phyloP scores from a whole-genome alignment of 257 asterid species.

The Solanum sejunctum region DNA sequence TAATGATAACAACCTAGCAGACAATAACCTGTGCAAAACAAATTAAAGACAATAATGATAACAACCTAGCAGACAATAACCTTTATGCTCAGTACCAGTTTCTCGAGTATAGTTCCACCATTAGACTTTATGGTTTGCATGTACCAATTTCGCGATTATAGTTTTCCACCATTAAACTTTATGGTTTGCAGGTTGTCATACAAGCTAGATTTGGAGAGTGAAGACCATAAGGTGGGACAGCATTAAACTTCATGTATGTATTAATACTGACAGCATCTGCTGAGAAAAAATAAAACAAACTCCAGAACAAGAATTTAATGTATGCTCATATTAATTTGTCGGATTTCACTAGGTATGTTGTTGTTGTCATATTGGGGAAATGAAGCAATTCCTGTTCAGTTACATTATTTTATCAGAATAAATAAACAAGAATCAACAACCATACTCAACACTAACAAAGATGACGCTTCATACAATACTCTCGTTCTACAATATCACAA shows the following conservation, averaged over 20 bases:
- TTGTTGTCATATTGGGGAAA: not conserved
- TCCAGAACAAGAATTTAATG: not conserved
- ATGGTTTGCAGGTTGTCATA: not conserved
- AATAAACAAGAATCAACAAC: not conserved
- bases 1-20: not conserved
- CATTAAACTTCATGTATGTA: not conserved
- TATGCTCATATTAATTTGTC: no score
- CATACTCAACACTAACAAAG: not conserved
- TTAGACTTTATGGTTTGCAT: not conserved
- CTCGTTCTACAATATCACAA: not conserved
- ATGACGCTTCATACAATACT: not conserved
- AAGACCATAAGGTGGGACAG: not conserved
- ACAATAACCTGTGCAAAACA: not conserved
- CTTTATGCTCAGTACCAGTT: not conserved
- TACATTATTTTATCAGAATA: not conserved
- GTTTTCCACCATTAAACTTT: not conserved
- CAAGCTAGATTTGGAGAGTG: not conserved
- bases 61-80: not conserved
- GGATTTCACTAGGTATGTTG: no score
- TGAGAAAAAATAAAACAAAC: not conserved
- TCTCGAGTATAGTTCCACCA: not conserved
- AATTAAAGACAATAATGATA: not conserved
- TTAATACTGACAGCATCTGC: not conserved
- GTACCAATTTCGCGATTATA: not conserved
- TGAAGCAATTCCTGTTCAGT: not conserved